A percentile compares a stretch with the other conserved stretches of the same genome.
phyloP scores from a whole-genome alignment of 139 green algal species.

The Chlorella sp. region DNA sequence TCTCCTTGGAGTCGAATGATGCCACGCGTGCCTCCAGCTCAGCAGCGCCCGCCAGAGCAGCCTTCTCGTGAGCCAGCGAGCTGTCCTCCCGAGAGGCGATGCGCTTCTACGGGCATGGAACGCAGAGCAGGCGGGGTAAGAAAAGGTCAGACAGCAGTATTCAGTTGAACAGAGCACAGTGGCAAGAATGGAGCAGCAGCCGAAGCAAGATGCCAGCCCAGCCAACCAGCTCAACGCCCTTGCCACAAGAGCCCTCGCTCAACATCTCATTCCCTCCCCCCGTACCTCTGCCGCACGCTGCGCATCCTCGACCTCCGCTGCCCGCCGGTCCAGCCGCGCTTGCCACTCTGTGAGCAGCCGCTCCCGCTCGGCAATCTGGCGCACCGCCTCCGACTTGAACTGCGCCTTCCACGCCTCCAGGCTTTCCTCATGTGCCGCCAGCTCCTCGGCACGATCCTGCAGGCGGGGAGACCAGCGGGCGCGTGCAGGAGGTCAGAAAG shows the following conservation, averaged over 20 bases:
- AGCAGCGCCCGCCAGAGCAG: slow-evolving; percentile 4
- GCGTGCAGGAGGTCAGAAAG: not conserved
- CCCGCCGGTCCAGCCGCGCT: slow-evolving; percentile 43
- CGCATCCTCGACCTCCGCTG: slow-evolving; percentile 43
- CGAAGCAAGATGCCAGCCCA: not conserved
- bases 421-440: slow-evolving; percentile 50
- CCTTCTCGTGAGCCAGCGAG: slow-evolving; percentile 32
- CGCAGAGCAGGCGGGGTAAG: not conserved
- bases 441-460: slow-evolving; percentile 42
- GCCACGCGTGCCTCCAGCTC: slow-evolving; percentile 40
- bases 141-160: not conserved
- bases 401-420: slow-evolving; percentile 59
- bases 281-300: slow-evolving; percentile 31
- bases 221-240: not conserved
- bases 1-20: slow-evolving; percentile 42
- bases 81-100: slow-evolving; percentile 41
- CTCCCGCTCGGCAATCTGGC: slow-evolving; percentile 58
- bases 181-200: not conserved
- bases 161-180: not conserved
- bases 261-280: too few relatives aligned
- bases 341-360: slow-evolving; percentile 52
- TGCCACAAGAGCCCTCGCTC: not conserved
- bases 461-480: not conserved
- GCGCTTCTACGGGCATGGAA: not conserved
- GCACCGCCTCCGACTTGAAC: slow-evolving; percentile 56